These are phyloP conservation scores for Diutina mesorugosa DNA, from an alignment of 1,139 yeast genomes.

Conservation along the genomic window DNA sequence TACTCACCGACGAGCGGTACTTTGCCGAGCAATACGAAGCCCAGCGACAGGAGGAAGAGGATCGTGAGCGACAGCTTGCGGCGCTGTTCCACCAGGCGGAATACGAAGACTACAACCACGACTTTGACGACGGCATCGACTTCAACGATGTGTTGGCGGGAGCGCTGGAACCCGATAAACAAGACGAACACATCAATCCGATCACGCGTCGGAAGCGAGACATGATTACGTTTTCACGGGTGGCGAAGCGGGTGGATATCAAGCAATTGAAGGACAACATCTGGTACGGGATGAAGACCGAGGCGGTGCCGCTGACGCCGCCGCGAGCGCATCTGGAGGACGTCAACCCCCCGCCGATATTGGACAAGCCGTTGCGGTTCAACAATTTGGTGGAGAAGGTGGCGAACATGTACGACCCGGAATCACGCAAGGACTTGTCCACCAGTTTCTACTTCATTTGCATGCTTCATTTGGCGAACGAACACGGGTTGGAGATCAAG, in stretches of 20 bases:
- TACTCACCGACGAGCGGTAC: slow-evolving; percentile 51
- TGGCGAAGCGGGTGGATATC: slow-evolving; percentile 80
- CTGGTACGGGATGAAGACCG: slow-evolving; percentile 47
- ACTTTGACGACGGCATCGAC: slow-evolving; percentile 25
- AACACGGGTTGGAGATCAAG: slow-evolving; percentile 60
- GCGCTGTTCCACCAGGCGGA: slow-evolving; percentile 35
- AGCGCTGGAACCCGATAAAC: slow-evolving; percentile 11
- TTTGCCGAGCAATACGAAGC: slow-evolving; percentile 61
- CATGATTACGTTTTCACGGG: slow-evolving; percentile 43
- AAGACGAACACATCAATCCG: slow-evolving; percentile 30
- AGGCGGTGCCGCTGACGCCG: slow-evolving; percentile 2
- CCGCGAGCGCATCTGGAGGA: neutral
- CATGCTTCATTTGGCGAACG: slow-evolving; percentile 77
- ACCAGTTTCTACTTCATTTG: slow-evolving; percentile 86
- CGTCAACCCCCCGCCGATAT: neutral
- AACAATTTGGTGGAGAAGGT: slow-evolving; percentile 33
- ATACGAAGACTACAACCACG: slow-evolving; percentile 23
- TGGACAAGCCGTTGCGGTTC: slow-evolving; percentile 19
- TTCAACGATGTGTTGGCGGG: slow-evolving; percentile 30
- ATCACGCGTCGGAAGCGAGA: neutral
- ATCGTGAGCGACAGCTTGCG: slow-evolving; percentile 22
- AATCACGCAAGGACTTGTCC: slow-evolving; percentile 45
- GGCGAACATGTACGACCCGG: slow-evolving; percentile 39
- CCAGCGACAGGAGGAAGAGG: slow-evolving; percentile 19
- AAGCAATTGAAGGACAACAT: slow-evolving; percentile 66